Evolutionary conservation across 352 stramenopile genomes (phyloP).

Genomic region (Phytophthora niederhauseri): DNA sequence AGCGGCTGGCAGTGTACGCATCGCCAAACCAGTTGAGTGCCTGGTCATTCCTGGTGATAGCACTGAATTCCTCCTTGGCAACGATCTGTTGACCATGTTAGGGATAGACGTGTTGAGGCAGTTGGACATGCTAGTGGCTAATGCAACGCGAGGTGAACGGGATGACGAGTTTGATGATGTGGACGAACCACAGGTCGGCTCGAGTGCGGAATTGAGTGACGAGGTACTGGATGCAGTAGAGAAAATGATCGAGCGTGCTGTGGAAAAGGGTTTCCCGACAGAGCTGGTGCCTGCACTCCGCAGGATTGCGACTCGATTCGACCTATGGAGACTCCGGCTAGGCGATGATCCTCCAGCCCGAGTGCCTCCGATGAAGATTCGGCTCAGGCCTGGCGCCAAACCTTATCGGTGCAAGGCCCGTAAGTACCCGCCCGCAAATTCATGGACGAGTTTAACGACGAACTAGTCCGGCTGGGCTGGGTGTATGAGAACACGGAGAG

Average conservation of each 20-base stretch:
- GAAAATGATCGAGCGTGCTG: slow-evolving; percentile 1
- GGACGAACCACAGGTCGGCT: slow-evolving; percentile 5
- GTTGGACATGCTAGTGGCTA: slow-evolving; percentile 1
- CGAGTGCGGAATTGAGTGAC: background rate
- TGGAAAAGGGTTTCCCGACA: slow-evolving; percentile 2
- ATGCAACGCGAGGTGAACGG: slow-evolving; percentile 2
- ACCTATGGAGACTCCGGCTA: slow-evolving; percentile 5
- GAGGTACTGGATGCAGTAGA: slow-evolving; percentile 8
- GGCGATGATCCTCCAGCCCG: slow-evolving; percentile 8
- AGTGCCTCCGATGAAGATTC: slow-evolving; percentile 20
- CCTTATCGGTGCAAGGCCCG: slow-evolving; percentile 21
- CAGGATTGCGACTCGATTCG: slow-evolving; percentile 14
- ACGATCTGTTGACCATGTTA: slow-evolving; percentile 11
- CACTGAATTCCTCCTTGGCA: slow-evolving; percentile 11
- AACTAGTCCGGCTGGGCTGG: slow-evolving; percentile 26
- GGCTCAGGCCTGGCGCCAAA: slow-evolving; percentile 10
- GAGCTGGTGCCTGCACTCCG: background rate
- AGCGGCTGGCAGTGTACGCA: background rate
- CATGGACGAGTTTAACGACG: slow-evolving; percentile 16
- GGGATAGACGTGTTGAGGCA: slow-evolving; percentile 4
- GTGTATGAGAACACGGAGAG: slow-evolving; percentile 19
- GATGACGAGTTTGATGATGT: slow-evolving; percentile 2
- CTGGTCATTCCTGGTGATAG: background rate
- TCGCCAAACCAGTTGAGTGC: slow-evolving; percentile 11
- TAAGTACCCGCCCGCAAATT: slow-evolving; percentile 19